A percentile compares a stretch with the other conserved stretches of the same genome.
These are phyloP conservation scores for Phytophthora constricta DNA, from an alignment of 352 stramenopile species.

Conservation along the genomic window DNA sequence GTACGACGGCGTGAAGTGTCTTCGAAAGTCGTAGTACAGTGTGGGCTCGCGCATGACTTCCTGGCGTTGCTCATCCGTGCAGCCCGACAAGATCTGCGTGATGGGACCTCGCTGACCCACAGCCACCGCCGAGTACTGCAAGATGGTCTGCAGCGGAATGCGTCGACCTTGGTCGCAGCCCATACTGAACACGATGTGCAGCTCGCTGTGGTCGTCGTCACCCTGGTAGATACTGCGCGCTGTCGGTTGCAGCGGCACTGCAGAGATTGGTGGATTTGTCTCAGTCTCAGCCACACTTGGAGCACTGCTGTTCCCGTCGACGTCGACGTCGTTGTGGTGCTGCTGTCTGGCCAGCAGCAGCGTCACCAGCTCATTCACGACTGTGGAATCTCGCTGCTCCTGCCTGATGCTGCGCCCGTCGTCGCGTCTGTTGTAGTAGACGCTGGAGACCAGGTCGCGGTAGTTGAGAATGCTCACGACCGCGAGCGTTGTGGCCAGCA, in stretches of 20 bases:
- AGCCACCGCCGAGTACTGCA: slow-evolving; percentile 52
- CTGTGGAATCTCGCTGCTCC: slow-evolving; percentile 17
- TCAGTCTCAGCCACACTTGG: background rate
- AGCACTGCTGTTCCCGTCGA: background rate
- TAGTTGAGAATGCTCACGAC: slow-evolving; percentile 44
- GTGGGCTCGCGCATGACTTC: slow-evolving; percentile 41
- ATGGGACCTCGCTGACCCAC: slow-evolving; percentile 54
- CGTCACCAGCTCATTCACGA: slow-evolving; percentile 33
- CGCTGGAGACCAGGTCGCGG: slow-evolving; percentile 28
- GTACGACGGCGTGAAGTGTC: slow-evolving; percentile 60
- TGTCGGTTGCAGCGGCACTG: background rate
- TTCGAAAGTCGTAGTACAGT: slow-evolving; percentile 63
- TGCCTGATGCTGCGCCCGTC: slow-evolving; percentile 1
- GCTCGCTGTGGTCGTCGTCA: slow-evolving; percentile 40
- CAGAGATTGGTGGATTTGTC: background rate
- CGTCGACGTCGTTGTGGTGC: background rate
- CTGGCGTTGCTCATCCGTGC: slow-evolving; percentile 35
- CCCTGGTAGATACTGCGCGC: slow-evolving; percentile 30
- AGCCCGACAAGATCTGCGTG: slow-evolving; percentile 61
- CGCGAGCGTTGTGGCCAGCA: slow-evolving; percentile 30
- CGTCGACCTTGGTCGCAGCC: slow-evolving; percentile 51
- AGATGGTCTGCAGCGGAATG: slow-evolving; percentile 44
- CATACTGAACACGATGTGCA: slow-evolving; percentile 66
- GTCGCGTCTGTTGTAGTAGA: background rate
- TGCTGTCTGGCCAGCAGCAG: slow-evolving; percentile 24